phyloP scores from a whole-genome alignment of 176 grass and related monocot species.

The Areca catechu region DNA sequence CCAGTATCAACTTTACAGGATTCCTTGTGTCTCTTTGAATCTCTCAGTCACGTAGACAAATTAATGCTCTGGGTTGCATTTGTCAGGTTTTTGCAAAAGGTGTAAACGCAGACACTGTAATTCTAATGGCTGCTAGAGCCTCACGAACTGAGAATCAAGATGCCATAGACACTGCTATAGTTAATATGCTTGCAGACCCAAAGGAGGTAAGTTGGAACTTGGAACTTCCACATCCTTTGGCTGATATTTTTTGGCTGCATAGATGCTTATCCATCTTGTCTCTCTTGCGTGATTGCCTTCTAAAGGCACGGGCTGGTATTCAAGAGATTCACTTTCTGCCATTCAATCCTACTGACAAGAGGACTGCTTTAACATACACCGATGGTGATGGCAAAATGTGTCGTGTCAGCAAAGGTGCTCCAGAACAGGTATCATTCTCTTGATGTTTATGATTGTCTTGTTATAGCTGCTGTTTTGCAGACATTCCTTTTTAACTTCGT shows the following conservation, averaged over 20 bases:
- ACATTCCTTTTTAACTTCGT: background rate
- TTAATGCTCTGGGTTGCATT: background rate
- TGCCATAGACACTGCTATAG: constrained; percentile 72
- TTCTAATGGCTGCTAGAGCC: constrained; percentile 70
- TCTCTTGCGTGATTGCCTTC: background rate
- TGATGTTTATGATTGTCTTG: background rate
- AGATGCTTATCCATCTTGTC: no score
- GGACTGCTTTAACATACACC: constrained; percentile 58
- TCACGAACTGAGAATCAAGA: constrained; percentile 76
- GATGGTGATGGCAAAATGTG: constrained; percentile 50
- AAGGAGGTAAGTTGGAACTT: constrained; percentile 40
- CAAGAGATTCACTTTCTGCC: constrained; percentile 77
- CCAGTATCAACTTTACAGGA: background rate
- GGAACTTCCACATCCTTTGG: background rate
- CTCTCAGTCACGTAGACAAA: background rate
- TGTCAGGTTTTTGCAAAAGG: constrained; percentile 53
- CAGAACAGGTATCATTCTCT: constrained; percentile 45
- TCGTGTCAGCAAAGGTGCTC: constrained; percentile 73
- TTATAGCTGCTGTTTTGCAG: background rate
- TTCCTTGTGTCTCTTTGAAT: background rate
- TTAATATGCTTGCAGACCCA: constrained; percentile 70
- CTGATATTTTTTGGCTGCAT: background rate
- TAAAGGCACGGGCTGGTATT: constrained; percentile 56
- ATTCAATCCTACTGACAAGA: constrained; percentile 80
- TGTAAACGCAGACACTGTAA: constrained; percentile 44